These are phyloP conservation scores for Scenedesmus sp. DNA, from an alignment of 163 green algal species.

Conservation along the genomic window DNA sequence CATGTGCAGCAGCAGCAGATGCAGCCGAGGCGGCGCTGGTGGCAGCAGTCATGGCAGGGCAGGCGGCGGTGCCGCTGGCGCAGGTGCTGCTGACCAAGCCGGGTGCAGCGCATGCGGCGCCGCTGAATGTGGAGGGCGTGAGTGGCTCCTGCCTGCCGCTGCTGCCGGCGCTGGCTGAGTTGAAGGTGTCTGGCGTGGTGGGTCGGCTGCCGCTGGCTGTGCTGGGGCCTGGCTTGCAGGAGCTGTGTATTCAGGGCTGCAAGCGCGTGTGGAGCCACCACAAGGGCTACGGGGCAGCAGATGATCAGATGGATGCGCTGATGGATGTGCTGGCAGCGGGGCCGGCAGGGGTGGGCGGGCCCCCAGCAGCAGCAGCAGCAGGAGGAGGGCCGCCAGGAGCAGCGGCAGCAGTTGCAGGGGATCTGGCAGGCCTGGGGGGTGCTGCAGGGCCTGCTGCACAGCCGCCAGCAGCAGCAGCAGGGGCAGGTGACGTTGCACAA, in stretches of 20 bases:
- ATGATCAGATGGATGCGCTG: conserved; percentile 1
- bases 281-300: conserved; percentile 8
- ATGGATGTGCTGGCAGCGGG: conserved; percentile 9
- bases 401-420: not conserved
- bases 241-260: conserved; percentile 5
- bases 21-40: not conserved
- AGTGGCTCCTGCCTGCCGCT: not conserved
- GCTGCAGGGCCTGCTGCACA: not conserved
- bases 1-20: conserved; percentile 17
- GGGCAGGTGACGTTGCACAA: not conserved
- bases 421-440: no score
- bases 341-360: not conserved
- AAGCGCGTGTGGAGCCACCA: conserved; percentile 18
- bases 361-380: not conserved
- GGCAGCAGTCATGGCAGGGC: conserved; percentile 15
- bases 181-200: not conserved
- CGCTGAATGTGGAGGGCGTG: conserved; percentile 15
- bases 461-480: not conserved
- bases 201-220: conserved; percentile 4
- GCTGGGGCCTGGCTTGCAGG: not conserved
- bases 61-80: not conserved
- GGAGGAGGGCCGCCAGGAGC: not conserved
- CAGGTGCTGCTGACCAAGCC: conserved; percentile 2
- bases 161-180: not conserved
- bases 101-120: not conserved